Base-by-base conservation (phyloP, 2,329 filamentous ascomycete genomes). In the Venturia asperata region DNA sequence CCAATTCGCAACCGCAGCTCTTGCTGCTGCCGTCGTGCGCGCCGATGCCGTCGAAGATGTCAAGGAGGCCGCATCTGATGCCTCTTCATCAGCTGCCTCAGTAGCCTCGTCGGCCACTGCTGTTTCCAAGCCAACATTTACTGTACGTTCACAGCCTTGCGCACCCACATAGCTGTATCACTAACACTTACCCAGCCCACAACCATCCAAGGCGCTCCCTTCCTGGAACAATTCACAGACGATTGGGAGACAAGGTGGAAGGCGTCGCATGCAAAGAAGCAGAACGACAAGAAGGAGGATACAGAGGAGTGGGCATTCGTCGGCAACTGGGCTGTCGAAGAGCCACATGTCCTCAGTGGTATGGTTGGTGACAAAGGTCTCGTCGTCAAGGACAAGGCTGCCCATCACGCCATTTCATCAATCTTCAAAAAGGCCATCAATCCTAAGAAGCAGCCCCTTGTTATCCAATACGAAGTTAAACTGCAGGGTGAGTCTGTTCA, bases 381-480 rank as follows among this genome's bases (percentile, higher is more conserved):
- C 72, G 93, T 99, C 69, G 86, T 97, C 79, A 99, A 99, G 88
- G 96, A 97, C 82, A 85, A 90, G 70, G 94, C 94, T 70, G 94
- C 94, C 72, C 94, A 99, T 82, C 94, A 99, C 80, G 94, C 94
- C 82, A 99, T 99, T 78, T 99, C 94, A 62, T 91, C 94, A 81
- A 97, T 97, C 81, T 97, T 99, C 83, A 87, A 90, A 77, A 92
- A 95, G 84, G 89, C 90, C 80, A 90, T 99, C 74, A 89, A 97
- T 80, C 94, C 95, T 86, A 97, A 93, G 86, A 92, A 85, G 81
- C 96, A 99, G 84, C 90, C 91, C 67, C 85, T 99, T 63, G 94
- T 99, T 71, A 91, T 99, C 64, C 94, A 99, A 81, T 99, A 99
- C 77, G 94, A 99, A 79, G 94, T 97, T 76, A 99, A 99, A 86